Percentiles rank a stretch among this genome's conserved stretches.
Evolutionary conservation across 2,329 filamentous ascomycete species (phyloP).

Genomic region (Aureobasidium sp.): DNA sequence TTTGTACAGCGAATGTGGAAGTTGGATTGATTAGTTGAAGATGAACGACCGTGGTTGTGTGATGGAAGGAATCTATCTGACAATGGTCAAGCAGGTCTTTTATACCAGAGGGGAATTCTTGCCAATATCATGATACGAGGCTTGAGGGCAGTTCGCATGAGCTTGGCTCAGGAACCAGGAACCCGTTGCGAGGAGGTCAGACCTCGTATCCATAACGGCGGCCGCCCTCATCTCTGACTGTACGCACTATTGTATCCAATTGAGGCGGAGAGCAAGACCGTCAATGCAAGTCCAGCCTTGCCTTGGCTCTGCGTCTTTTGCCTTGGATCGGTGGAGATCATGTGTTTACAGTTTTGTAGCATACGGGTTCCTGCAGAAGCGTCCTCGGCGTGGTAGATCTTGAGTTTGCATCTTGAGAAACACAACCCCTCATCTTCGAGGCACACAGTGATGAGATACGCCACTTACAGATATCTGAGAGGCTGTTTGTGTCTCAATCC

Average conservation of each 20-base stretch:
- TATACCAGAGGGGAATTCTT: background rate
- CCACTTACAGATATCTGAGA: background rate
- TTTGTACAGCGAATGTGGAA: background rate
- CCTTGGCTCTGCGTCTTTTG: background rate
- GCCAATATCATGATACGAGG: background rate
- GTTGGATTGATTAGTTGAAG: background rate
- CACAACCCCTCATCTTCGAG: background rate
- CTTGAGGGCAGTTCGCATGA: background rate
- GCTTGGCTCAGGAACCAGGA: constrained; percentile 4
- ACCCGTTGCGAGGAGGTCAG: background rate
- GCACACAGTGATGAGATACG: background rate
- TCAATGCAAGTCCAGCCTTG: background rate
- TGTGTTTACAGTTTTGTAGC: background rate
- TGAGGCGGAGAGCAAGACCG: background rate
- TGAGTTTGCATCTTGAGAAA: background rate
- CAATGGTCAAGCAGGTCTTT: background rate
- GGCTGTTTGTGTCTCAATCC: background rate
- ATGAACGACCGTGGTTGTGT: background rate
- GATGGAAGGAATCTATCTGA: background rate
- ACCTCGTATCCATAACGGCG: constrained; percentile 6
- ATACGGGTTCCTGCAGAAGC: constrained; percentile 3
- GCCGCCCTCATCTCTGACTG: background rate
- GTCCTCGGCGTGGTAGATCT: background rate
- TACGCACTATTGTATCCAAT: background rate
- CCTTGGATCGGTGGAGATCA: background rate